Conservation (phyloP, 2,329 filamentous ascomycete species). For the Penicillium expansum region DNA sequence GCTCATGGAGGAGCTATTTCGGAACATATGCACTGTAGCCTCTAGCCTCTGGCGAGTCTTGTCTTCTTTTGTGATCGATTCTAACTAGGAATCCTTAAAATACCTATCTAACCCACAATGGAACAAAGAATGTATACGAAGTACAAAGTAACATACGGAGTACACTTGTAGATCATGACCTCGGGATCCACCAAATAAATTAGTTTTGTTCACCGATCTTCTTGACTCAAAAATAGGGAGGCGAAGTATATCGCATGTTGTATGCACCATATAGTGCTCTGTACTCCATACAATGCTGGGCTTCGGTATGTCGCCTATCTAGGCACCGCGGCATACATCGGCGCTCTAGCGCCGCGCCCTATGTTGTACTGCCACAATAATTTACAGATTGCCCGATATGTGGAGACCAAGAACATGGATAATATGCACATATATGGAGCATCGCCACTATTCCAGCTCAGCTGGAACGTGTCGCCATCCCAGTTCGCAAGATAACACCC, state of each 20-base stretch:
- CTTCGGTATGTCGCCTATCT: background rate
- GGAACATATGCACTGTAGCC: background rate
- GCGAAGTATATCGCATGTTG: background rate
- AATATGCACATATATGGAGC: background rate
- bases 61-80: background rate
- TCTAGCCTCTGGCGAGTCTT: background rate
- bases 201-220: background rate
- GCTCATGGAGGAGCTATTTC: background rate
- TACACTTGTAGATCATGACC: background rate
- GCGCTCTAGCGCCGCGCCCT: background rate
- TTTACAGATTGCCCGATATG: background rate
- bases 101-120: background rate
- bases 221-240: background rate
- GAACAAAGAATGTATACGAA: background rate
- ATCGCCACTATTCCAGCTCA: background rate
- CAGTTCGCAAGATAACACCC: background rate
- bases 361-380: background rate
- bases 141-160: background rate
- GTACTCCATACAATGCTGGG: background rate
- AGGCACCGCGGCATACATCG: background rate
- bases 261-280: background rate
- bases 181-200: background rate
- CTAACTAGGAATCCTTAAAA: too few relatives aligned
- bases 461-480: background rate
- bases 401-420: background rate